A percentile compares a stretch with the other conserved stretches of the same genome.
phyloP scores from a whole-genome alignment of 768 basidiomycete species.

The Rhizopogon vesiculosus region DNA sequence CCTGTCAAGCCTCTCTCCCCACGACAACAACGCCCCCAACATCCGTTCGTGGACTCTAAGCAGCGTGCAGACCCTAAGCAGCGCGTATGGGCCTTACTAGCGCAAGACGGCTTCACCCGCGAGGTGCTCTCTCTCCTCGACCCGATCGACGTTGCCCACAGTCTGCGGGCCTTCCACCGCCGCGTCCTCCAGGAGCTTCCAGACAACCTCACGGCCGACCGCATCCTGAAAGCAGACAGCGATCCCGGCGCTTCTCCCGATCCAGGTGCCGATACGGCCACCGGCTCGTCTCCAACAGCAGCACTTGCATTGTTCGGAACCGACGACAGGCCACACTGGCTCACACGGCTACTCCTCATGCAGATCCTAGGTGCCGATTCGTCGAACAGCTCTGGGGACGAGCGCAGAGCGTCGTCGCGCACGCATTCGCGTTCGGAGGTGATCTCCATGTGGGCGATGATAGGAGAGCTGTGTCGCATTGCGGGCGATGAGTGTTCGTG shows the following conservation, averaged over 20 bases:
- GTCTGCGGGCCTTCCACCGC: constrained; percentile 60
- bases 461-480: constrained; percentile 70
- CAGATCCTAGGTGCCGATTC: constrained; percentile 67
- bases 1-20: constrained; percentile 19
- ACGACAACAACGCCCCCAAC: constrained; percentile 20
- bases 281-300: constrained; percentile 12
- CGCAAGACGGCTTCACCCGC: constrained; percentile 63
- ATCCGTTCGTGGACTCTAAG: constrained; percentile 13
- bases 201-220: constrained; percentile 45
- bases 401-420: constrained; percentile 39
- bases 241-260: neutral
- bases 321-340: constrained; percentile 74
- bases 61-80: constrained; percentile 18
- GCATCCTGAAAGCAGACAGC: constrained; percentile 32
- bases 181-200: constrained; percentile 47
- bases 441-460: constrained; percentile 65
- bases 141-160: constrained; percentile 53
- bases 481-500: constrained; percentile 78
- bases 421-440: constrained; percentile 72
- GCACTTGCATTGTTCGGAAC: constrained; percentile 52
- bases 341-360: constrained; percentile 66
- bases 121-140: constrained; percentile 65
- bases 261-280: constrained; percentile 2
- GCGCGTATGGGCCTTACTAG: constrained; percentile 50
- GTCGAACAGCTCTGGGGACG: constrained; percentile 27